Base-by-base conservation (phyloP, 257 asterid genomes). In the Apocynum venetum region DNA sequence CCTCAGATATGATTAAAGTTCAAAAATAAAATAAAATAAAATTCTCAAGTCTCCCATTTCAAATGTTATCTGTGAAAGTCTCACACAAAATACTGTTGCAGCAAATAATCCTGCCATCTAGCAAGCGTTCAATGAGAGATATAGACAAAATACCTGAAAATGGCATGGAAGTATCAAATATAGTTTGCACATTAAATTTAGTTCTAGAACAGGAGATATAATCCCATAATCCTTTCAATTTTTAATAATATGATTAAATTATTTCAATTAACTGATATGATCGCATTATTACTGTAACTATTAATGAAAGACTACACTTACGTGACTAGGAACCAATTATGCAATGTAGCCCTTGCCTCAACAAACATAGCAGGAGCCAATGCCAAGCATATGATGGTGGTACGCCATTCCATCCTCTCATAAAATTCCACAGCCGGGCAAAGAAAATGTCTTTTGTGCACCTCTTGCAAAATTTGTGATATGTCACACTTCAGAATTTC, bases 291-390 rank as follows among this genome's bases (percentile, higher is more conserved):
- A 61, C 35, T 36, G 44, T 47, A 1, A 49, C 36, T 40, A 48
- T 41, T 20, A 19, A 70, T 57, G 74, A 60, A 71, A 64, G 15
- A 73, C 74, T 68, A 57, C 41, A 77, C 96, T 84, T 83, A 93
- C 97, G 89, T 89, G 83, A 74, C 73, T 49, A 91, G 85, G 83
- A 91, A 93, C 97, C 97, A 93, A 35, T 76, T 81, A 79, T 89
- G 97, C 83, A 93, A 83, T 71, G 91, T 79, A 46, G 93, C 87
- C 84, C 93, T 91, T 46, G 96, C 85, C 88, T 88, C 91, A 68
- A 85, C 74, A 80, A 91, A 93, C 87, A 89, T 76, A 72, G 86
- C 73, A 78, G 97, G 97, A 81, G 96, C 85, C 71, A 85, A 66
- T 46, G 83, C 88, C 80, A 93, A 87, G 83, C 93, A 91, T 74